These are phyloP conservation scores for Escallonia herrerae DNA, from an alignment of 129 eudicot genomes.

Conservation along the genomic window DNA sequence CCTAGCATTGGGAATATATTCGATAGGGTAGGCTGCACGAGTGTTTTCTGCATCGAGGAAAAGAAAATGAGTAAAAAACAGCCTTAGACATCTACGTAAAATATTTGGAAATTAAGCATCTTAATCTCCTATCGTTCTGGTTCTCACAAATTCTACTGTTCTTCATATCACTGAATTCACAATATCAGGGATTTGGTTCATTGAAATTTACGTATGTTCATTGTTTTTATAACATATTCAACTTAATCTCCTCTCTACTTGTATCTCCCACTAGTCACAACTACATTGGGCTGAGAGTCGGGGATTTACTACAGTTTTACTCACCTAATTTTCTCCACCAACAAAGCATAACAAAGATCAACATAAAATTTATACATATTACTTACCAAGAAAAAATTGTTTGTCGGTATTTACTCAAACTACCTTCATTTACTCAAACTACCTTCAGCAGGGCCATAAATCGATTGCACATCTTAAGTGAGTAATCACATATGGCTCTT, in stretches of 20 bases:
- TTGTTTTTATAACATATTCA: background rate
- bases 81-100: background rate
- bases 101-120: no score
- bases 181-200: background rate
- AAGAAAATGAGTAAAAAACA: background rate
- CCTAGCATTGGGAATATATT: conserved; percentile 87
- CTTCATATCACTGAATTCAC: background rate
- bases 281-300: background rate
- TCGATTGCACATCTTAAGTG: no score
- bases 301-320: background rate
- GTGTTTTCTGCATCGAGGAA: conserved; percentile 58
- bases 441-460: no score
- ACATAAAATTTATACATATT: background rate
- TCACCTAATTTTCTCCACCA: background rate
- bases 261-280: background rate
- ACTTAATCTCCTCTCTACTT: background rate
- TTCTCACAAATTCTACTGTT: no score
- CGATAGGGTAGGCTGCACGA: conserved; percentile 92
- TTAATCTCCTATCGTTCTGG: no score
- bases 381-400: no score
- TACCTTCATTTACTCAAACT: no score
- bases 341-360: background rate
- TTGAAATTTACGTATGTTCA: no score
- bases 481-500: no score
- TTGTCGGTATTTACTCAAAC: no score